Percentiles rank a stretch among this genome's conserved stretches.
Evolutionary conservation across 768 basidiomycete species (phyloP).

Genomic region (Calocera cornea): DNA sequence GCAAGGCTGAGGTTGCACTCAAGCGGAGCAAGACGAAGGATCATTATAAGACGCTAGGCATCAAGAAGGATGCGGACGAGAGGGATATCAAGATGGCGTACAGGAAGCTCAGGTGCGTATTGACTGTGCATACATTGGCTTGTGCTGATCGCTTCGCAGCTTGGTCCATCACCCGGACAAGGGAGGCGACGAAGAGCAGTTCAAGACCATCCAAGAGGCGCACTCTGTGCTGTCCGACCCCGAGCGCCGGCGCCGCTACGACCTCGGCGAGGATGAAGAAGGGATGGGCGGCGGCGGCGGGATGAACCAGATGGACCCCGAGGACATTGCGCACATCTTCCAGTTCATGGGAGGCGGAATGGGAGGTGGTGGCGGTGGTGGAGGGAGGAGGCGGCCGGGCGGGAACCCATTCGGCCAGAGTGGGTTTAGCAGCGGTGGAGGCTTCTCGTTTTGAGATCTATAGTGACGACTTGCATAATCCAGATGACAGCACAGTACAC

Average conservation of each 20-base stretch:
- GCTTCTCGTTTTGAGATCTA: neutral
- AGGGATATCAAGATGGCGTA: conserved; percentile 83
- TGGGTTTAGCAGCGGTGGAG: neutral
- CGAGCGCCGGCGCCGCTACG: conserved; percentile 56
- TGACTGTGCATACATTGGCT: neutral
- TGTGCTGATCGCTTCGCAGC: neutral
- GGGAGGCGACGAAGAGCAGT: conserved; percentile 93
- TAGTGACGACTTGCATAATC: neutral
- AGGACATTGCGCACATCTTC: neutral
- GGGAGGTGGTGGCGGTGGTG: conserved; percentile 9
- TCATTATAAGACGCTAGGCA: conserved; percentile 65
- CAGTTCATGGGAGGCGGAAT: neutral
- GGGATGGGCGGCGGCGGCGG: conserved; percentile 18
- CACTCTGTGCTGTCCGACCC: conserved; percentile 72
- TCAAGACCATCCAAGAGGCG: conserved; percentile 80
- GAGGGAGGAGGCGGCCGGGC: neutral
- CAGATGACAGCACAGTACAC: too few species aligned
- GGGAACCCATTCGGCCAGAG: neutral
- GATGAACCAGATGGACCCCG: neutral
- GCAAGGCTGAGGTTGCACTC: conserved; percentile 66
- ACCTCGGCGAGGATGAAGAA: conserved; percentile 72
- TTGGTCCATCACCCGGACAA: conserved; percentile 25
- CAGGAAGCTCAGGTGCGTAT: conserved; percentile 55
- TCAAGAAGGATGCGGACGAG: neutral
- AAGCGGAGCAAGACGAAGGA: conserved; percentile 86